Evolutionary conservation across 371 early-diverging fungal species (phyloP).

Genomic region (Syncephalastrum contaminatum): DNA sequence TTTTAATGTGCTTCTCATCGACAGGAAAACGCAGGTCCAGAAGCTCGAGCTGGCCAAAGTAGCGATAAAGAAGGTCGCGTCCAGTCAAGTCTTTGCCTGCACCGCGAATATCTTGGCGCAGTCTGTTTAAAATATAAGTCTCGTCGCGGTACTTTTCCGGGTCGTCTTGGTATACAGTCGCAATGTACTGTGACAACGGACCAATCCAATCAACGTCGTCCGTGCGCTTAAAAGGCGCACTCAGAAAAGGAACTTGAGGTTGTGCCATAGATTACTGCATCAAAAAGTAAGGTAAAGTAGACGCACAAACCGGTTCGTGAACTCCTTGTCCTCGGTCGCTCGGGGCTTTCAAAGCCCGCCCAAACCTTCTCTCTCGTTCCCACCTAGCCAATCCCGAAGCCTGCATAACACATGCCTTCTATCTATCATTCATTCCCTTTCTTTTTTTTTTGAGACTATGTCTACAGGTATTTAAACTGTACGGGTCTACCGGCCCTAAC

Average conservation of each 20-base stretch:
- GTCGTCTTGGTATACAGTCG: slow-evolving; percentile 81
- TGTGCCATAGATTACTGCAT: neutral
- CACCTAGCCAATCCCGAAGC: no score
- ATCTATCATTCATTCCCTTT: no score
- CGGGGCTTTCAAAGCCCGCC: no score
- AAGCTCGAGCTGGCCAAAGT: slow-evolving; percentile 92
- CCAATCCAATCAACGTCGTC: slow-evolving; percentile 87
- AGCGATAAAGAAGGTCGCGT: slow-evolving; percentile 87
- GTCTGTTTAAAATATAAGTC: slow-evolving; percentile 76
- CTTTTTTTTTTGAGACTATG: no score
- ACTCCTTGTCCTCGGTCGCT: no score
- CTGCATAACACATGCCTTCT: no score
- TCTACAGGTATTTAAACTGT: no score
- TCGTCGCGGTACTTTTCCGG: slow-evolving; percentile 82
- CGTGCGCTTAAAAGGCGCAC: slow-evolving; percentile 56
- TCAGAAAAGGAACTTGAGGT: slow-evolving; percentile 3
- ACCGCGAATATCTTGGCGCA: slow-evolving; percentile 92
- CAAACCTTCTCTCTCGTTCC: no score
- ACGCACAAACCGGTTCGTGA: no score
- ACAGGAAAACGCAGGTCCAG: slow-evolving; percentile 88
- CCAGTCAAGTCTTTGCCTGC: slow-evolving; percentile 89
- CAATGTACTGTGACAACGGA: slow-evolving; percentile 80
- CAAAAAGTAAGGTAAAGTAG: no score
- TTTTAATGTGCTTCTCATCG: slow-evolving; percentile 83
- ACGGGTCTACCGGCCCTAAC: no score